Evolutionary conservation across 2,329 filamentous ascomycete genomes (phyloP).

Genomic region (Claviceps fusiformis): DNA sequence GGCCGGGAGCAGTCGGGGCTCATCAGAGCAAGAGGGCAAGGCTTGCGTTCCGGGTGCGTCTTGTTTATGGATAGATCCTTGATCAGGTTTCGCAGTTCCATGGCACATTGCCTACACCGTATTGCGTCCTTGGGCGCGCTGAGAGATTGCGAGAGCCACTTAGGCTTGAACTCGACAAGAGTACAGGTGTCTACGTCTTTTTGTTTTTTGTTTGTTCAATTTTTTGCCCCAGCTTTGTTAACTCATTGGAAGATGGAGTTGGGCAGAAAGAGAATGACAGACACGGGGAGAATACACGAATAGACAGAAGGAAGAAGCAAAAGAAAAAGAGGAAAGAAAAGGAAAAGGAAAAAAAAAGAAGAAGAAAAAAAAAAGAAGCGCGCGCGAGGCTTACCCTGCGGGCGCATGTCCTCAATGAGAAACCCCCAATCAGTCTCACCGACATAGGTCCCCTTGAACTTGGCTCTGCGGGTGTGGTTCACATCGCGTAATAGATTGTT

Average conservation of each 20-base stretch:
- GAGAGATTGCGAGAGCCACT: constrained; percentile 69
- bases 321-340: background rate
- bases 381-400: constrained; percentile 14
- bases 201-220: background rate
- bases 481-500: constrained; percentile 38
- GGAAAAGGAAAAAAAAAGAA: background rate
- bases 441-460: constrained; percentile 34
- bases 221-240: background rate
- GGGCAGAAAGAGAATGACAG: no score
- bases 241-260: background rate
- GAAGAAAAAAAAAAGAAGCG: background rate
- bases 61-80: constrained; percentile 19
- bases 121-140: constrained; percentile 48
- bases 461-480: constrained; percentile 30
- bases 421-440: constrained; percentile 50
- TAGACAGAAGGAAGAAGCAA: no score
- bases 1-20: constrained; percentile 32
- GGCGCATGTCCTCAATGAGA: constrained; percentile 59
- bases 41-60: constrained; percentile 26
- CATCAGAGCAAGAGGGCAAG: constrained; percentile 54
- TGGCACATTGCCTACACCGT: constrained; percentile 64
- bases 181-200: constrained; percentile 17
- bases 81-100: constrained; percentile 24
- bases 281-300: no score
- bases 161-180: constrained; percentile 67